phyloP scores from a whole-genome alignment of 768 basidiomycete species.

The Rhizopogon roseolus region DNA sequence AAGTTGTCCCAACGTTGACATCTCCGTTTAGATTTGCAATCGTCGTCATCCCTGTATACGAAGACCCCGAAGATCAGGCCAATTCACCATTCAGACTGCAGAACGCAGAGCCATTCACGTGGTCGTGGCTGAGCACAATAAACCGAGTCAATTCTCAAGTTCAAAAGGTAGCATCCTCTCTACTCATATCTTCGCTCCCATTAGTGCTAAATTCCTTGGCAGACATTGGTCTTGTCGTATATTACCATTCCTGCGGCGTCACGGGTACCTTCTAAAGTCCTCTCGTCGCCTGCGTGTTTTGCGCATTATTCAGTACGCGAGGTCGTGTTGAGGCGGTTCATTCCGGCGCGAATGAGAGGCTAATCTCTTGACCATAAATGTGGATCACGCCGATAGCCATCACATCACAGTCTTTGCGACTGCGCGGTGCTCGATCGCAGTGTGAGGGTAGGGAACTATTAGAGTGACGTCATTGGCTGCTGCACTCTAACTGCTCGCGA shows the following conservation, averaged over 20 bases:
- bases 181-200: conserved; percentile 2
- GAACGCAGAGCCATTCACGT: conserved; percentile 71
- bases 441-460: not conserved
- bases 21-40: conserved; percentile 68
- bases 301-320: conserved; percentile 79
- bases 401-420: too few relatives aligned
- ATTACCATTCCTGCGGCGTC: conserved; percentile 86
- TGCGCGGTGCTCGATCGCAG: not conserved
- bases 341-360: conserved; percentile 91
- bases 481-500: too few relatives aligned
- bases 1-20: not conserved
- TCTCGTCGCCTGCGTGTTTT: conserved; percentile 71
- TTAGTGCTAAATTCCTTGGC: not conserved
- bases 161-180: conserved; percentile 69
- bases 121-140: conserved; percentile 96
- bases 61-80: conserved; percentile 69
- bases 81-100: conserved; percentile 60
- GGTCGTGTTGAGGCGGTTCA: conserved; percentile 78
- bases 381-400: not conserved
- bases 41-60: conserved; percentile 87
- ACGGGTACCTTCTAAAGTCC: conserved; percentile 42
- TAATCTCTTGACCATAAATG: too few relatives aligned
- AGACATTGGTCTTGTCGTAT: conserved; percentile 90
- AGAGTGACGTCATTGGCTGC: not conserved
- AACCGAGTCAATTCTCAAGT: conserved; percentile 97